Evolutionary conservation across 2,329 filamentous ascomycete genomes (phyloP), one percentile per base, ranked within the genome.

Genomic region (Didymella glomerata): DNA sequence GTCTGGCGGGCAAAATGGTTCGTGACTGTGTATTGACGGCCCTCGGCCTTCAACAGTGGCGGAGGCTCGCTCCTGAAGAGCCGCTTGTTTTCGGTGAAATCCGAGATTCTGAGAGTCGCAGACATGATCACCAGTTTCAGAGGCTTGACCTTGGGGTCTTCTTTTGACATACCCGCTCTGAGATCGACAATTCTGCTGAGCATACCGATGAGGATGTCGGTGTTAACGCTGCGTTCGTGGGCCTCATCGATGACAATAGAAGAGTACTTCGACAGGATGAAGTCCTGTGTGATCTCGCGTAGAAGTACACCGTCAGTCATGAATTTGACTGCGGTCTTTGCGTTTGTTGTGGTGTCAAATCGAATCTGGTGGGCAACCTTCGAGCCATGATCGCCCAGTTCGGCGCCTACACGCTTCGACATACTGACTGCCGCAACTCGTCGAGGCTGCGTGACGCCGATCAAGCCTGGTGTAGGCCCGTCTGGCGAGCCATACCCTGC

Each of bases 111-210:
- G 32, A 99, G 82, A 2, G 95, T 99, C 42, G 95, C 95, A 60
- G 94, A 98, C 96, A 99, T 99, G 78, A 99, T 96, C 60, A 99
- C 87, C 9, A 99, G 84, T 78, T 98, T 99, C 51, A 99, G 79
- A 0, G 93, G 93, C 64, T 88, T 80, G 52, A 75, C 89, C 1
- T 86, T 85, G 0, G 88, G 80, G 60, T 95, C 86, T 74, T 95
- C 90, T 60, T 85, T 81, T 8, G 86, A 86, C 79, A 97, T 85
- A 38, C 92, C 86, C 52, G 89, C 86, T 59, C 95, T 86, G 53
- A 97, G 80, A 67, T 92, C 92, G 47, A 97, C 91, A 32, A 98
- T 93, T 71, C 94, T 88, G 72, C 93, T 97, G 16, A 98, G 86
- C 88, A 99, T 96, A 49, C 95, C 95, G 66, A 99, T 93, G n/a